Conservation (phyloP, 331 rosid genomes). For the Spiraea crenata region DNA sequence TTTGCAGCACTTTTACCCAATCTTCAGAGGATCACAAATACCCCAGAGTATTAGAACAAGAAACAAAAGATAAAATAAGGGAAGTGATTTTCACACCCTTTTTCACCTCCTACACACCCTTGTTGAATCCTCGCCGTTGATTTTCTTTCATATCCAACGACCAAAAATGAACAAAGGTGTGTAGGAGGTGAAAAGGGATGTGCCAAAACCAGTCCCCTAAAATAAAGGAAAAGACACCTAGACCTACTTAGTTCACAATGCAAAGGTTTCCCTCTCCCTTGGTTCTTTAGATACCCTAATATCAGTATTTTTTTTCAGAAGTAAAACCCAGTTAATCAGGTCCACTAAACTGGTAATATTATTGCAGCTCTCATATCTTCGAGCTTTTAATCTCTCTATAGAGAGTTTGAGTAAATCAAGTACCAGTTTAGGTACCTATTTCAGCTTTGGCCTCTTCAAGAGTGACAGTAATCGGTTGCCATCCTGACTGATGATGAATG, state of each 20-base stretch:
- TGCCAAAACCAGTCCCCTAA: too few relatives aligned
- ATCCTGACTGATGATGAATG: conserved; percentile 55
- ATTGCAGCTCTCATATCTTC: conserved; percentile 20
- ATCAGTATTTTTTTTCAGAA: conserved; percentile 12
- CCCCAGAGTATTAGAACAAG: conserved; percentile 14
- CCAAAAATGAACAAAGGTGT: too few relatives aligned
- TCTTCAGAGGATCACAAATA: conserved; percentile 22
- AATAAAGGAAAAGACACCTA: neutral
- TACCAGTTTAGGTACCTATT: conserved; percentile 23
- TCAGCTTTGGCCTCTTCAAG: conserved; percentile 37
- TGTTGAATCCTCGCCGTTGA: too few relatives aligned
- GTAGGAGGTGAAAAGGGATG: too few relatives aligned
- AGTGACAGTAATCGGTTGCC: conserved; percentile 65
- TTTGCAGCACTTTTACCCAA: conserved; percentile 11
- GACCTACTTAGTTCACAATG: conserved; percentile 18
- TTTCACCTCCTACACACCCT: too few relatives aligned
- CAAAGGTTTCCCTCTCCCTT: conserved; percentile 20
- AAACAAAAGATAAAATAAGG: neutral
- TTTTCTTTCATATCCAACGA: too few relatives aligned
- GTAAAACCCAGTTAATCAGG: conserved; percentile 16
- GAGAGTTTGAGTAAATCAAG: conserved; percentile 25
- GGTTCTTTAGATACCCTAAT: conserved; percentile 22
- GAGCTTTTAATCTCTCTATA: conserved; percentile 14
- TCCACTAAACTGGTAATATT: conserved; percentile 15
- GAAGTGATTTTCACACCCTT: too few relatives aligned